Evolutionary conservation across 768 basidiomycete species (phyloP).

Genomic region (Lactarius deliciosus): DNA sequence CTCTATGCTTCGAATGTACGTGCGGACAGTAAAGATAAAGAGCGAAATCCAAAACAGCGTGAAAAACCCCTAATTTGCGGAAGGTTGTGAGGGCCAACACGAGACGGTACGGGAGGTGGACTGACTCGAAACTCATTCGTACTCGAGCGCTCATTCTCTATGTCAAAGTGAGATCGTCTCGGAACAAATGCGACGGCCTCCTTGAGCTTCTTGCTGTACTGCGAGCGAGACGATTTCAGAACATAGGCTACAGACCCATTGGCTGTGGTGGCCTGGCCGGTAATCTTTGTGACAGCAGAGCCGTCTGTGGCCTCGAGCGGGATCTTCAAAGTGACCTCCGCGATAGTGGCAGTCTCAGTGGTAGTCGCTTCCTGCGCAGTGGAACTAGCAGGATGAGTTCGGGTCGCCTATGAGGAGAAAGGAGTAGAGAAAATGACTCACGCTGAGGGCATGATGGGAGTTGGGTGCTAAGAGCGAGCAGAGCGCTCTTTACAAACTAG

Average conservation of each 20-base stretch:
- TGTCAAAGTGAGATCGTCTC: slow-evolving; percentile 83
- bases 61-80: slow-evolving; percentile 79
- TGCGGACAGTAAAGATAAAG: slow-evolving; percentile 76
- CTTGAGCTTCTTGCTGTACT: slow-evolving; percentile 70
- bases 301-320: slow-evolving; percentile 12
- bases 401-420: neutral
- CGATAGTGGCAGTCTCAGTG: neutral
- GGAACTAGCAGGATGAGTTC: neutral
- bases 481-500: neutral
- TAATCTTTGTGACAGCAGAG: slow-evolving; percentile 14
- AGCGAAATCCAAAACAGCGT: slow-evolving; percentile 91
- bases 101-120: neutral
- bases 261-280: slow-evolving; percentile 44
- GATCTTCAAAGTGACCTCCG: slow-evolving; percentile 5
- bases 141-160: slow-evolving; percentile 66
- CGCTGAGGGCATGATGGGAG: slow-evolving; percentile 8
- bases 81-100: neutral
- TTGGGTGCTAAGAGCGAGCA: neutral
- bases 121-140: slow-evolving; percentile 81
- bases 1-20: slow-evolving; percentile 75
- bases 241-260: slow-evolving; percentile 68
- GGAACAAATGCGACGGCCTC: slow-evolving; percentile 86
- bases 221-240: slow-evolving; percentile 74
- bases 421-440: neutral
- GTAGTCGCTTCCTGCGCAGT: neutral